Base-by-base conservation (phyloP, 148 eudicot genomes). In the Amaranthus hypochondriacus region DNA sequence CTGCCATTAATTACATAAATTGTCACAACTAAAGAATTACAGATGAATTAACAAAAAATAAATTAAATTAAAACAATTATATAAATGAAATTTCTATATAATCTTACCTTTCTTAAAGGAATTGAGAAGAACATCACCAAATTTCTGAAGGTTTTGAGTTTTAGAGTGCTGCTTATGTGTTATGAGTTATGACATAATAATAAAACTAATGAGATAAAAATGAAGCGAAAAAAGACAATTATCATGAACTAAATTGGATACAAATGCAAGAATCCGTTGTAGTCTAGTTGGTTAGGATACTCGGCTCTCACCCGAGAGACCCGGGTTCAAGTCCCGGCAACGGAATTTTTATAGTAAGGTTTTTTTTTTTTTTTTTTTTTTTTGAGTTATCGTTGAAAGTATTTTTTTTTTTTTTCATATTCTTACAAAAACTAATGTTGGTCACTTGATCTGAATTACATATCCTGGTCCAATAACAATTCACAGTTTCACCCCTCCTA, bases 231-330 rank as follows among this genome's bases (percentile, higher is more conserved):
- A 7, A 5, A 2, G 9, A 0, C 1, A 5, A 47, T 11, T 54
- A 0, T 5, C 2, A 7, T 58, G 15, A 14, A 0, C 4, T 9
- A 46, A 3, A 42, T 14, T 0, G n/a, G 7, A 0, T 0, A 0
- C 0, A 3, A 0, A 9, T 6, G 0, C 13, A n/a, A 48, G 1
- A 52, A 77, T 92, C 96, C 96, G 96, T 90, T 90, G 98, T 90
- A 90, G 98, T 92, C 96, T 90, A 92, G 98, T 64, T 88, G 98
- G 98, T 92, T 68, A 92, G 98, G 98, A 92, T 89, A 92, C 92
- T 92, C 96, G 93, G 98, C 98, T 92, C 98, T 92, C 98, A 92
- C 96, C 98, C 92, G 96, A 92, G 93, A 90, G 96, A 92, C 98
- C 93, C 96, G 93, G 98, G 98, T 92, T 92, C 96, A 69, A 92